These are phyloP conservation scores for Gynostemma pentaphyllum DNA, from an alignment of 306 rosid genomes.

Conservation along the genomic window DNA sequence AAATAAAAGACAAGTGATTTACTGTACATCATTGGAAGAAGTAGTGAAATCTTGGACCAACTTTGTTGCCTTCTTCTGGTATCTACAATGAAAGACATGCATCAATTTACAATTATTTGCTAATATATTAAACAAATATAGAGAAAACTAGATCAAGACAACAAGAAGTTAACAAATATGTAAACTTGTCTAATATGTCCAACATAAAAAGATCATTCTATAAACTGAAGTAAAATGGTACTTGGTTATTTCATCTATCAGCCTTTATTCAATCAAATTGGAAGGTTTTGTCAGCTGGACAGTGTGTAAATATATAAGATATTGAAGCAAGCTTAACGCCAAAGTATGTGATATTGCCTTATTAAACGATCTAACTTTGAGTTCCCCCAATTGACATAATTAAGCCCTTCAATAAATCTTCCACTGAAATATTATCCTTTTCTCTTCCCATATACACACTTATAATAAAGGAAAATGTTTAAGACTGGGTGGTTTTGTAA, in stretches of 20 bases:
- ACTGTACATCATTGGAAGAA: constrained; percentile 62
- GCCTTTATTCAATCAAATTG: not conserved
- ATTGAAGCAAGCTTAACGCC: not conserved
- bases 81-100: constrained; percentile 29
- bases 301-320: not conserved
- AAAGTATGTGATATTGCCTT: not conserved
- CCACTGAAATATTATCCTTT: not conserved
- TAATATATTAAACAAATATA: constrained; percentile 15
- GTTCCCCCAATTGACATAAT: not conserved
- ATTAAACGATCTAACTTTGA: not conserved
- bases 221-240: not conserved
- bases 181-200: not conserved
- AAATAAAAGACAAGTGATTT: constrained; percentile 9
- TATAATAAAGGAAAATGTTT: not conserved
- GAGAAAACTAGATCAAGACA: constrained; percentile 11
- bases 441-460: not conserved
- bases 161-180: not conserved
- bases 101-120: constrained; percentile 12
- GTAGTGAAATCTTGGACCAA: constrained; percentile 63
- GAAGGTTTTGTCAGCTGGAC: not conserved
- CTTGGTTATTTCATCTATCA: not conserved
- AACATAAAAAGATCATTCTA: not conserved
- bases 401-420: not conserved
- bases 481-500: not conserved
- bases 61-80: constrained; percentile 50